Percentiles rank a stretch among this genome's conserved stretches.
These are phyloP conservation scores for Chenopodium formosanum DNA, from an alignment of 148 eudicot species.

Conservation along the genomic window DNA sequence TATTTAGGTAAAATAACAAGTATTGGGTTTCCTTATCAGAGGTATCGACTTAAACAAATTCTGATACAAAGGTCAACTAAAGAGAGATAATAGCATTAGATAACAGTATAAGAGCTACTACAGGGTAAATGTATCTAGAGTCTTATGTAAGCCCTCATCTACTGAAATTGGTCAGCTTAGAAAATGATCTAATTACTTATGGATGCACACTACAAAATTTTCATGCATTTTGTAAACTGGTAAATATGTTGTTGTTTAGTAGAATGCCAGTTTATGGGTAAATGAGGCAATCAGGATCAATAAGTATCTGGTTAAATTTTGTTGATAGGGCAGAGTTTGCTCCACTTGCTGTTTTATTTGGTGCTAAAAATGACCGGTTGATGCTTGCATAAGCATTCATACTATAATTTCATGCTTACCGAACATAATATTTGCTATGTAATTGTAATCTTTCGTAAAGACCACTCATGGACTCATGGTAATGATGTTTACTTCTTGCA, in stretches of 20 bases:
- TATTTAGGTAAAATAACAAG: neutral
- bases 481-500: slow-evolving; percentile 34
- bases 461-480: neutral
- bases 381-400: neutral
- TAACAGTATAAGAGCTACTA: neutral
- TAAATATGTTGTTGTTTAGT: neutral
- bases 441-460: neutral
- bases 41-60: neutral
- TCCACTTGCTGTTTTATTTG: neutral
- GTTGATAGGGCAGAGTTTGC: neutral
- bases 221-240: neutral
- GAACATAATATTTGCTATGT: neutral
- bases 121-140: neutral
- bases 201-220: neutral
- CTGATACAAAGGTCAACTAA: neutral
- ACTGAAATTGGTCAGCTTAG: neutral
- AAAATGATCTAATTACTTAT: neutral
- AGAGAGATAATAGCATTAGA: neutral
- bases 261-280: neutral
- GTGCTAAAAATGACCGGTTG: neutral
- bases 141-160: neutral
- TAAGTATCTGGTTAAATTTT: neutral
- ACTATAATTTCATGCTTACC: neutral
- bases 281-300: neutral
- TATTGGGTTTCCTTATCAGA: neutral